Evolutionary conservation across 768 basidiomycete genomes (phyloP), one percentile per base, ranked within the genome.

Genomic region (Amanita subjunquillea): DNA sequence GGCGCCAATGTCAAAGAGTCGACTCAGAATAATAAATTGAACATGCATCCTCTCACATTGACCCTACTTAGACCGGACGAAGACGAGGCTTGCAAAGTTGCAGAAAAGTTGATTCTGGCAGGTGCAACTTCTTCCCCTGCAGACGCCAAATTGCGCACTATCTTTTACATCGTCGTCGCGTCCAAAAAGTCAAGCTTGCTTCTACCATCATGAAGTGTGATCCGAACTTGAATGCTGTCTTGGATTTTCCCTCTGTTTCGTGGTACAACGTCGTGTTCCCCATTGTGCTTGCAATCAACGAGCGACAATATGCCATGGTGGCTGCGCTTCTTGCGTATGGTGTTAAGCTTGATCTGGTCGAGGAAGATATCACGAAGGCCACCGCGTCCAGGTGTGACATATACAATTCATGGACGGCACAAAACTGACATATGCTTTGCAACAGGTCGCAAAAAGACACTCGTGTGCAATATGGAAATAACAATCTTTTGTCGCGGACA

Each of bases 1-100:
- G 79, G 77, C 2, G 77, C 79, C 0, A 73, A 80, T 56, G 65
- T 66, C 17, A 71, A 70, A 27, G 45, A 65, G 10, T 59, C 70
- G 0, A 64, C 67, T 1, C 66, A 69, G 39, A 55, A 58, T 17
- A 66, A 62, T n/a, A 53, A 49, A 39, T 59, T 60, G 45, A 37
- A 56, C 17, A 50, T 73, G 23, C 71, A 71, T 51, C 73, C 73
- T 4, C 63, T 75, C 8, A 62, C 67, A 7, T 57, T 76, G 32
- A 72, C 70, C 17, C 63, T 73, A 49, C 58, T 74, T 8, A 62
- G 68, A 30, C 63, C 69, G 0, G 70, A 76, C 49, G 72, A 77
- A 50, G 70, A 72, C 38, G 65, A 63, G 29, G 69, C 69, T 0
- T 68, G 63, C 53, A 59, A 62, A 39, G 65, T 75, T 27, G 72